These are phyloP conservation scores for Phytophthora boehmeriae DNA, from an alignment of 352 stramenopile species.

Conservation along the genomic window DNA sequence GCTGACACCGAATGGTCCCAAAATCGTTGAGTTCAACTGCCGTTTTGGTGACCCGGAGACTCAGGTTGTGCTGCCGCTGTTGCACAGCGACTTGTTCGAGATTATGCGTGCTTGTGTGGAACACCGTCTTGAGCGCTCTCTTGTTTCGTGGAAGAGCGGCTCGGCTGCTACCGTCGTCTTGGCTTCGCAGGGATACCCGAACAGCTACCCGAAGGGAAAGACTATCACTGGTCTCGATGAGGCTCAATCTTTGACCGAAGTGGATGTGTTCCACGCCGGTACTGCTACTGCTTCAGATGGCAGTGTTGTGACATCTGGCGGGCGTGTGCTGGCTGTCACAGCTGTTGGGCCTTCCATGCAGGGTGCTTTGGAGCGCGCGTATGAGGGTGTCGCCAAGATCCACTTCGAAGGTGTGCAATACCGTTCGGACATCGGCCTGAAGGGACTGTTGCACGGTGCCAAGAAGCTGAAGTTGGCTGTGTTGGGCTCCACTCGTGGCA, in stretches of 20 bases:
- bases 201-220: slow-evolving; percentile 98
- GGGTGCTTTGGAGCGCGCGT: slow-evolving; percentile 91
- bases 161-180: slow-evolving; percentile 96
- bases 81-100: slow-evolving; percentile 98
- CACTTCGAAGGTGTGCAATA: slow-evolving; percentile 94
- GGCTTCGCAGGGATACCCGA: slow-evolving; percentile 97
- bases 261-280: slow-evolving; percentile 99
- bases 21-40: slow-evolving; percentile 99
- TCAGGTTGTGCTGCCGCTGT: slow-evolving; percentile 97
- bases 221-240: slow-evolving; percentile 92
- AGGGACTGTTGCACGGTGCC: slow-evolving; percentile 89
- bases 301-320: slow-evolving; percentile 92
- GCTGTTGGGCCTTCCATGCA: slow-evolving; percentile 91
- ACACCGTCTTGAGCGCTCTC: slow-evolving; percentile 85
- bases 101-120: slow-evolving; percentile 97
- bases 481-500: slow-evolving; percentile 96
- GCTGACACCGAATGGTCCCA: slow-evolving; percentile 88
- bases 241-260: slow-evolving; percentile 80
- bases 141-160: slow-evolving; percentile 91
- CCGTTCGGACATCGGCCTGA: slow-evolving; percentile 97
- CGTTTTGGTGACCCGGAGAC: slow-evolving; percentile 99
- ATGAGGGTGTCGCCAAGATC: slow-evolving; percentile 90
- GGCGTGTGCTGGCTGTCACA: slow-evolving; percentile 97
- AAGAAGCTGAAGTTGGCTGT: slow-evolving; percentile 93
- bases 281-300: slow-evolving; percentile 82